Base-by-base conservation (phyloP, 257 asterid genomes). In the Capsicum baccatum region DNA sequence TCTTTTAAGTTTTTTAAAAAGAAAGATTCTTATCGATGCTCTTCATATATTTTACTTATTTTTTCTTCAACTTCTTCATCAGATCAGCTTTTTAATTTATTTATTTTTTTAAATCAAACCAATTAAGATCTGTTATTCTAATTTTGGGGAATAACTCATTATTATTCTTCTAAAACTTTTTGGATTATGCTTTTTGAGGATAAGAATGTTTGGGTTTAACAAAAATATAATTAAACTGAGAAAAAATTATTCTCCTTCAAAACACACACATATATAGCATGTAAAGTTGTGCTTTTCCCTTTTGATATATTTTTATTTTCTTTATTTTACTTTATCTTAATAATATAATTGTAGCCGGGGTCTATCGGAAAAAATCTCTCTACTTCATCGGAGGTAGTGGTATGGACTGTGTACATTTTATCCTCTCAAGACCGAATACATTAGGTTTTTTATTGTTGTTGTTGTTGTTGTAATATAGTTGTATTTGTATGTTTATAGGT, bases 191-290 rank as follows among this genome's bases (percentile, higher is more conserved):
- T 89, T 89, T 89, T 67, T 79, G 82, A 88, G 89, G 90, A 92
- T 90, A 90, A 92, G 92, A 94, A 91, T 90, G 96, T 90, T 83
- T 26, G 88, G 90, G 86, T 62, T 86, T 88, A 84, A 84, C 58
- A 84, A 92, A 68, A 88, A 0, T 26, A 26, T 26, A 26, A 91
- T 91, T 88, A 91, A 88, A 86, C 83, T 79, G 74, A 58, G 80
- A 84, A 81, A 87, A 86, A 80, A 83, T 64, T 80, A 71, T 83
- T 88, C 88, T 87, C 14, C 90, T 90, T 89, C 90, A 84, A 89
- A 89, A 89, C 89, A 4, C 33, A 89, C 89, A 4, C 5, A 86
- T 89, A 85, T 90, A 85, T 71, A 83, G 87, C 94, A 94, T 94
- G 81, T 90, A 94, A 90, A 89, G 90, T 83, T 83, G 92, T 86